phyloP scores from a whole-genome alignment of 345 rosid species.

The Cardamine resedifolia region DNA sequence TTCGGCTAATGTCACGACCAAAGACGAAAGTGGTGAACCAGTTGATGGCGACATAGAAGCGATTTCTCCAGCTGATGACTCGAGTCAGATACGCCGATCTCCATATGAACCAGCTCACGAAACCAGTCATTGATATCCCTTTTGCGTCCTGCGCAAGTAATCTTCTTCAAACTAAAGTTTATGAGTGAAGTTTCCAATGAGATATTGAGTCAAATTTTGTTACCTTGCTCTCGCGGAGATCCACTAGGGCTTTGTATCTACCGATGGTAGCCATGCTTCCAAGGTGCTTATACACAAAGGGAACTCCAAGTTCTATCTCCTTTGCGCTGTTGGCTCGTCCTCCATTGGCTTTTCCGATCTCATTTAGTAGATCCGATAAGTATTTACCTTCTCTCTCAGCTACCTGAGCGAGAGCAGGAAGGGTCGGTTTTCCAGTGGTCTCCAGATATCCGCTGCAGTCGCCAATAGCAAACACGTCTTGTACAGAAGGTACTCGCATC shows the following conservation, averaged over 20 bases:
- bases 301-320: conserved; percentile 61
- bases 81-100: conserved; percentile 92
- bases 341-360: conserved; percentile 67
- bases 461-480: conserved; percentile 86
- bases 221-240: conserved; percentile 93
- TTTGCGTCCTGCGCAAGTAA: conserved; percentile 59
- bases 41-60: conserved; percentile 82
- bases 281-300: conserved; percentile 84
- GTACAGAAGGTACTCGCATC: conserved; percentile 77
- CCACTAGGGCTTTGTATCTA: conserved; percentile 89
- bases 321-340: conserved; percentile 63
- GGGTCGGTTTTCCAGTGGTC: conserved; percentile 74
- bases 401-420: conserved; percentile 97
- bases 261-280: conserved; percentile 99
- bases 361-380: conserved; percentile 56
- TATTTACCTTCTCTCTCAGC: conserved; percentile 97
- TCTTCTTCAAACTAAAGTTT: neutral
- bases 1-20: conserved; percentile 86
- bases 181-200: neutral
- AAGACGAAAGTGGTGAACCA: conserved; percentile 89
- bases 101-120: conserved; percentile 87
- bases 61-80: conserved; percentile 94
- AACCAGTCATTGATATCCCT: conserved; percentile 77
- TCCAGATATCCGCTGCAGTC: conserved; percentile 97
- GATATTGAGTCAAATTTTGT: neutral